Evolutionary conservation across 352 stramenopile species (phyloP), one percentile per base, ranked within the genome.

Genomic region (Phytophthora hibernalis): DNA sequence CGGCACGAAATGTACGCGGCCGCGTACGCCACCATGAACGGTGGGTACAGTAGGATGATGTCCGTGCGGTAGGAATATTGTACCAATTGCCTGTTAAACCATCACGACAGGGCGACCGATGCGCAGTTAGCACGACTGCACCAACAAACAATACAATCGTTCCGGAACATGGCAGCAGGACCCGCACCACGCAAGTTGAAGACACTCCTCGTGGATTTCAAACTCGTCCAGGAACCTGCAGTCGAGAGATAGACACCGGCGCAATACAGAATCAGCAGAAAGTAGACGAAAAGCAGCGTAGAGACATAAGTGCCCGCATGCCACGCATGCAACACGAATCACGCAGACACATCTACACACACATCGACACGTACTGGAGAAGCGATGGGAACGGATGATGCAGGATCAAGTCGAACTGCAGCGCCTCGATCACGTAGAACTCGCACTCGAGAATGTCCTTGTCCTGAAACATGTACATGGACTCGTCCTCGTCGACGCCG

Each of bases 371-470:
- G 45, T 73, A 95, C 87, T 92, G 82, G n/a, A 95, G 74, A 40
- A 96, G 73, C 7, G 89, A 77, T 12, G 79, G 82, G 66, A 95
- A 96, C 44, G 89, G 89, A 45, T 96, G 89, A 55, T 95, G 86
- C 31, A 96, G 76, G 53, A 96, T 95, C 49, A 96, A 76, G 47
- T 96, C 89, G 54, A 95, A 96, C 61, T 95, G 89, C 40, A 94
- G 75, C 37, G 89, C 82, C 60, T 96, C 87, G 53, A 96, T 84
- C 21, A 95, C 82, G 79, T 95, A 95, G 62, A 95, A 96, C 72
- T 96, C 89, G 79, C 89, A 96, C 62, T 96, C 89, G 33, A 96
- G 81, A 24, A 96, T 93, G 64, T 96, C 89, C 61, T 94, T 94
- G 67, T 96, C 87, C 69, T 92, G 87, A 63, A 94, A 96, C 11